phyloP scores from a whole-genome alignment of 768 basidiomycete species.

The Naganishia antarctica region DNA sequence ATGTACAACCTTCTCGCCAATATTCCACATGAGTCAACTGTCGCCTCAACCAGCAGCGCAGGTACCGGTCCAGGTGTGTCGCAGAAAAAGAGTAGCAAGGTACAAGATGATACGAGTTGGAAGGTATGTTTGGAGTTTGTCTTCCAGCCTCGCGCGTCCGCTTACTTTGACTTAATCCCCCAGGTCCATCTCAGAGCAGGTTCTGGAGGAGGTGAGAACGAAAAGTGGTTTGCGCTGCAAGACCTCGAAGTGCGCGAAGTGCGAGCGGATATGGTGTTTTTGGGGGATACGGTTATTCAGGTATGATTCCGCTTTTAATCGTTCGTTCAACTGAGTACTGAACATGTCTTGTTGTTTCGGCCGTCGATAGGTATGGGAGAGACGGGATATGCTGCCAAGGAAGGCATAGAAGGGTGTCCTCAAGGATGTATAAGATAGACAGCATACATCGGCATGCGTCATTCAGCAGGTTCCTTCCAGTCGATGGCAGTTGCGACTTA shows the following conservation, averaged over 20 bases:
- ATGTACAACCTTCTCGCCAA: constrained; percentile 93
- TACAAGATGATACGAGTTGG: constrained; percentile 87
- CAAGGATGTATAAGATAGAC: constrained; percentile 1
- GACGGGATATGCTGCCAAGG: constrained; percentile 38
- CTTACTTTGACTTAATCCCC: background rate
- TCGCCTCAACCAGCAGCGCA: constrained; percentile 72
- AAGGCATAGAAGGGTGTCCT: background rate
- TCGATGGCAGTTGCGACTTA: no score
- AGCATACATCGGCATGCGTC: background rate
- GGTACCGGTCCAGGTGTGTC: constrained; percentile 35
- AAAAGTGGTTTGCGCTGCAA: constrained; percentile 95
- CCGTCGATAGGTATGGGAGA: constrained; percentile 40
- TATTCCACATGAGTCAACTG: constrained; percentile 88
- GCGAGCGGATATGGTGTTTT: constrained; percentile 94
- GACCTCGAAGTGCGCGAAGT: constrained; percentile 94
- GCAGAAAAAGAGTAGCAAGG: constrained; percentile 48
- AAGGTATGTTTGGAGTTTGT: constrained; percentile 55
- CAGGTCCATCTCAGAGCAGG: constrained; percentile 50
- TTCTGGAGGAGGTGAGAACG: constrained; percentile 66
- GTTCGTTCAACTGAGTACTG: background rate
- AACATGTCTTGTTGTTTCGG: background rate
- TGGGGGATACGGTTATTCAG: constrained; percentile 95
- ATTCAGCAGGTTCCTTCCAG: no score
- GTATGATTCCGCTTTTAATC: constrained; percentile 50
- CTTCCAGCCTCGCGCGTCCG: constrained; percentile 17